Base-by-base conservation (phyloP, 495 filamentous ascomycete genomes). In the Astrocystis sublimbata region DNA sequence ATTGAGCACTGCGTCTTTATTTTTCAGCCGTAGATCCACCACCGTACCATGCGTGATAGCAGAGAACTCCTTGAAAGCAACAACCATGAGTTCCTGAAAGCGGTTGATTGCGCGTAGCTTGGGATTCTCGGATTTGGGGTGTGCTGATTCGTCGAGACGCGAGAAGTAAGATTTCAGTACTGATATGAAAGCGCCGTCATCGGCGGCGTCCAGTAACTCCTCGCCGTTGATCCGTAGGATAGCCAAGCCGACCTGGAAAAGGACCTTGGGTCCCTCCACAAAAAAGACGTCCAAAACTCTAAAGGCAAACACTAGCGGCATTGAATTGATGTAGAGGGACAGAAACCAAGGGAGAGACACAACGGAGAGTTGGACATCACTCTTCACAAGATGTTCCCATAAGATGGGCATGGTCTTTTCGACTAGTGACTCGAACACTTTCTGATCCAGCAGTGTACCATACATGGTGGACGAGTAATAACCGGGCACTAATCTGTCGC, bases 381-480 rank as follows among this genome's bases (percentile, higher is more conserved):
- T 92, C 73, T 93, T 96, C 56, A 88, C 86, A 15, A 98, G 88
- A 65, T 98, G 96, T 19, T 98, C 93, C 96, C 94, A 98, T 5
- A 98, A 82, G 43, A 98, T 90, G 12, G 94, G 94, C 94, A 98
- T 98, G 0, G 93, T 98, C 78, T 91, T 96, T 73, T 98, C 96
- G 17, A 98, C 94, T 0, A 98, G 79, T 2, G 91, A 94, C 75
- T 98, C 94, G 71, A 98, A 98, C 2, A 98, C 94, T 62, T 92
- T 89, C 68, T 98, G 94, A 68, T 98, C 94, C 12, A 98, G 84
- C 12, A 98, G 84, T 0, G 94, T 98, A 57, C 94, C 94, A 71
- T 98, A 98, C 94, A 98, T 98, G 45, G 94, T 98, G 12, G 88
- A 93, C 7, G 92, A 96, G 70, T 98, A 98, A 78, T 98, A 98